A percentile compares a stretch with the other conserved stretches of the same genome.
Evolutionary conservation across 139 green algal species (phyloP).

Genomic region (Trebouxia sp.): DNA sequence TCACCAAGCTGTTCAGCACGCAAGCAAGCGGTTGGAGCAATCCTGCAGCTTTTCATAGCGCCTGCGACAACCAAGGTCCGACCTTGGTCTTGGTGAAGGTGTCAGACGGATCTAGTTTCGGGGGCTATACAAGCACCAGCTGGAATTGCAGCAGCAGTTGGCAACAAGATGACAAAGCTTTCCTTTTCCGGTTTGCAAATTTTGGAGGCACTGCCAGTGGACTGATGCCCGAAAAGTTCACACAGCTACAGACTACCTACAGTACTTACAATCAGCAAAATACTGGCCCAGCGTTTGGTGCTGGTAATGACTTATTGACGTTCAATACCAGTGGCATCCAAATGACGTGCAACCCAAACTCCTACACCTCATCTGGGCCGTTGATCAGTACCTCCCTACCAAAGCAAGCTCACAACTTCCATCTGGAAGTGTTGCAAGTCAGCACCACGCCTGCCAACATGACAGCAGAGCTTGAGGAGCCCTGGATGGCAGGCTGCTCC

Average conservation of each 20-base stretch:
- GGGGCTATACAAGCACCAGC: background rate
- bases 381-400: background rate
- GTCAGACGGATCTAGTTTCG: background rate
- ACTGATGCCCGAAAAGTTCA: background rate
- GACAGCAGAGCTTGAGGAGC: background rate
- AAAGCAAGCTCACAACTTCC: background rate
- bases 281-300: too few relatives aligned
- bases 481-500: background rate
- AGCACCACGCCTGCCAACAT: background rate
- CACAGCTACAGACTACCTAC: background rate
- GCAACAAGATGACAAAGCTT: background rate
- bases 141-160: background rate
- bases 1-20: background rate
- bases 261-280: background rate
- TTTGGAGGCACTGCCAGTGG: too few relatives aligned
- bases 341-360: too few relatives aligned
- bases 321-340: too few relatives aligned
- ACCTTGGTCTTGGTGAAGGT: background rate
- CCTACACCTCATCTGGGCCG: too few relatives aligned
- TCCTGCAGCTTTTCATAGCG: background rate
- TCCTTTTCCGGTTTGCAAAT: background rate
- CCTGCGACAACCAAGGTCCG: constrained; percentile 14
- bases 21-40: background rate
- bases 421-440: background rate
- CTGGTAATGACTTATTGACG: too few relatives aligned